Conservation (phyloP, 2,329 filamentous ascomycete species). For the Trichoderma sp. region DNA sequence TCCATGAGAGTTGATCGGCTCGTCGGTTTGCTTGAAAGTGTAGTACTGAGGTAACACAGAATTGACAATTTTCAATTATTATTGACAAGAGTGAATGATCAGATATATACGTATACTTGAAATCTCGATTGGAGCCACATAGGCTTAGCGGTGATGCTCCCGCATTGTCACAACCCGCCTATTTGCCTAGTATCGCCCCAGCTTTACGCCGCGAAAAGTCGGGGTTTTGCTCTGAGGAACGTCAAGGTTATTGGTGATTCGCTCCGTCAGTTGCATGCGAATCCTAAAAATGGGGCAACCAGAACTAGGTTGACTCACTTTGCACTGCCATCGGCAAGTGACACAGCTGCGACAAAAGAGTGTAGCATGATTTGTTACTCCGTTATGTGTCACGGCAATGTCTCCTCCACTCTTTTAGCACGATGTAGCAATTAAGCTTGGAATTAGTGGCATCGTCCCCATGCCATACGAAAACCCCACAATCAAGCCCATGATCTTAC, state of each 20-base stretch:
- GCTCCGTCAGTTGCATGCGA: neutral
- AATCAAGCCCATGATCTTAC: neutral
- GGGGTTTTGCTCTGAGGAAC: neutral
- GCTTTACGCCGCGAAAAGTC: neutral
- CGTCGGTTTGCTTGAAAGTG: neutral
- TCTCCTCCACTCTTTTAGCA: neutral
- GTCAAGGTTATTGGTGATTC: neutral
- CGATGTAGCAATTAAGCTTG: too few relatives aligned
- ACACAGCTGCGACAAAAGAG: neutral
- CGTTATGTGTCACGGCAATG: neutral
- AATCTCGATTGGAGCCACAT: neutral
- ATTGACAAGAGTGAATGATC: too few relatives aligned
- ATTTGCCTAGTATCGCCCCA: neutral
- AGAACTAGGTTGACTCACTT: neutral
- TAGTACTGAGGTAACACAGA: neutral
- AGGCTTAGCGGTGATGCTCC: neutral
- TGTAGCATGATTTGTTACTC: neutral
- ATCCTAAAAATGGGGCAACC: slow-evolving; percentile 1
- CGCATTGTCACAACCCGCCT: neutral
- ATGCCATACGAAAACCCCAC: neutral
- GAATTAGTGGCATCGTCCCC: too few relatives aligned
- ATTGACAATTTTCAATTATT: neutral
- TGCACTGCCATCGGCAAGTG: neutral
- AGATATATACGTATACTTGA: neutral
- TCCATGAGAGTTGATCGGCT: neutral